Conservation (phyloP, 768 basidiomycete species). For the Hygrophoropsis aurantiaca region DNA sequence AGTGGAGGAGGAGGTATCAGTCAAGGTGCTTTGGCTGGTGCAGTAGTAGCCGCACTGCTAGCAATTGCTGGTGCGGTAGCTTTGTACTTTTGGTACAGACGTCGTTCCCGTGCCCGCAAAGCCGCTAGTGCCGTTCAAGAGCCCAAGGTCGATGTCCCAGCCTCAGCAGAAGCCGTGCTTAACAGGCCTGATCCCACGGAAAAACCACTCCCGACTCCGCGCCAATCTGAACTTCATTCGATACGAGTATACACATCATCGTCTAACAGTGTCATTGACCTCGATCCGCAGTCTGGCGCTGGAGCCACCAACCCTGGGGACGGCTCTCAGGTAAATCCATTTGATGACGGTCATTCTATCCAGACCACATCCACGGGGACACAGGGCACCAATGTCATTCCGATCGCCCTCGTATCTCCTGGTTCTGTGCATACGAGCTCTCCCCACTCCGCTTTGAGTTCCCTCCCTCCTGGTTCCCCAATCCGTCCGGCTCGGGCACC, state of each 20-base stretch:
- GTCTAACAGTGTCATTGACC: conserved; percentile 55
- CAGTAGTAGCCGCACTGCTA: conserved; percentile 61
- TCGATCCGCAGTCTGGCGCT: conserved; percentile 47
- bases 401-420: conserved; percentile 76
- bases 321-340: conserved; percentile 56
- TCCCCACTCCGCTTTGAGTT: conserved; percentile 30
- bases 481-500: conserved; percentile 57
- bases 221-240: conserved; percentile 39
- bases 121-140: conserved; percentile 32
- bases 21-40: conserved; percentile 73
- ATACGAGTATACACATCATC: conserved; percentile 50
- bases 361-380: conserved; percentile 73
- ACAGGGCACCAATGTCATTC: conserved; percentile 82
- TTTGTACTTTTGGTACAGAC: conserved; percentile 66
- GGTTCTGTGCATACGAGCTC: conserved; percentile 39
- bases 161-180: conserved; percentile 74
- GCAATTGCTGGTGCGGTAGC: conserved; percentile 53
- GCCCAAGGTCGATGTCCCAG: conserved; percentile 61
- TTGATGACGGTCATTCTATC: conserved; percentile 76
- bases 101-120: conserved; percentile 46
- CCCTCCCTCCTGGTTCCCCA: conserved; percentile 37
- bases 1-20: conserved; percentile 47
- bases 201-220: conserved; percentile 44
- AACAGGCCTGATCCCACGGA: conserved; percentile 81
- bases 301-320: conserved; percentile 15